Conservation (phyloP, 495 filamentous ascomycete species). For the Bathelium albidoporum region DNA sequence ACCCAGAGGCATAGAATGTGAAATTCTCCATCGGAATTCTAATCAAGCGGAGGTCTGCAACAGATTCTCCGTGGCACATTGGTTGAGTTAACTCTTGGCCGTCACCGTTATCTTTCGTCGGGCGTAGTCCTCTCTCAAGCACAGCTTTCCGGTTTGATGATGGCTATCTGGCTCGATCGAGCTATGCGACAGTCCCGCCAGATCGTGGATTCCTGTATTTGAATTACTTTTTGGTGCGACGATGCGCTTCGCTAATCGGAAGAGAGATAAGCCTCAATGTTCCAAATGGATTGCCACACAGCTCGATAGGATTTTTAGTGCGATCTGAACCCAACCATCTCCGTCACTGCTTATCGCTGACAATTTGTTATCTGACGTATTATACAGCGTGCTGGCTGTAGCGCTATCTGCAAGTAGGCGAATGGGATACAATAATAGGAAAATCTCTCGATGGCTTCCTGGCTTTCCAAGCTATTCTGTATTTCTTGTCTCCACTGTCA, state of each 20-base stretch:
- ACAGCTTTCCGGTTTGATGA: neutral
- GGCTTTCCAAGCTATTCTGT: neutral
- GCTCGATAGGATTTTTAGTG: neutral
- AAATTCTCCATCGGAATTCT: no score
- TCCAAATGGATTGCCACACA: neutral
- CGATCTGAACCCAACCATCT: neutral
- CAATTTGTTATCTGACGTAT: neutral
- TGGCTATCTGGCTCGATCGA: neutral
- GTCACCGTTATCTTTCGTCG: neutral
- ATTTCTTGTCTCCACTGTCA: neutral
- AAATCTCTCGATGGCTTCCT: neutral
- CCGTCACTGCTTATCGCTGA: neutral
- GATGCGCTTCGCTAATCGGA: neutral
- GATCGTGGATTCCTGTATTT: neutral
- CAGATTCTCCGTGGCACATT: neutral
- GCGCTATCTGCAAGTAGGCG: neutral
- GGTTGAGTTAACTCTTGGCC: neutral
- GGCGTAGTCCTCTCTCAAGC: neutral
- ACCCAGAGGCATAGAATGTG: no score
- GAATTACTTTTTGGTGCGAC: neutral
- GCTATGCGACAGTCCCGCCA: neutral
- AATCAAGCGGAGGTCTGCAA: no score
- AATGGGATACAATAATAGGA: constrained; percentile 2
- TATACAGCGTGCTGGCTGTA: neutral
- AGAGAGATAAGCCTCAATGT: neutral